Evolutionary conservation across 805 yeast species (phyloP).

Genomic region (Wickerhamiella spandovensis): DNA sequence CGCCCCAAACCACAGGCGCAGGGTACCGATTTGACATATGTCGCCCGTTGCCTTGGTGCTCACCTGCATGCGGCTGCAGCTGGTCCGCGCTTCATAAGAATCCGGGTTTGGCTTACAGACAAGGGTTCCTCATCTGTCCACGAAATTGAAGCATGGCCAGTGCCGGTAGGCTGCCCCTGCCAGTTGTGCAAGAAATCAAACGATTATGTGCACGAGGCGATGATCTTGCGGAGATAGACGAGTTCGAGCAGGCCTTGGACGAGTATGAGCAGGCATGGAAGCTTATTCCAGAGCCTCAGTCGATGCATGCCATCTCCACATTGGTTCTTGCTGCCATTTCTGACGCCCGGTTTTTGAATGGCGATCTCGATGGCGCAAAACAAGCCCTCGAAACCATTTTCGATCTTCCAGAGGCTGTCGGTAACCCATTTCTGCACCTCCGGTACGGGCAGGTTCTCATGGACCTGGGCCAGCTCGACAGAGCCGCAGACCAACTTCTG

Average conservation of each 20-base stretch:
- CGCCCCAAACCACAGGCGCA: neutral
- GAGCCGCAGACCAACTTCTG: neutral
- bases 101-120: neutral
- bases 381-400: neutral
- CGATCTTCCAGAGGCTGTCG: neutral
- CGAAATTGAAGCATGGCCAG: neutral
- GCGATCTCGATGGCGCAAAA: neutral
- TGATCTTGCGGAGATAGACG: neutral
- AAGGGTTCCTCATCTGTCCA: neutral
- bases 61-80: neutral
- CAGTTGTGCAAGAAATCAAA: neutral
- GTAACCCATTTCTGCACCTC: neutral
- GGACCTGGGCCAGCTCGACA: neutral
- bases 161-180: neutral
- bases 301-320: neutral
- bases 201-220: neutral
- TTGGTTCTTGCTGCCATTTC: neutral
- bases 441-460: neutral
- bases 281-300: neutral
- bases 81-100: neutral
- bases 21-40: neutral
- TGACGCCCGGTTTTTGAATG: neutral
- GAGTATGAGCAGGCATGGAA: neutral
- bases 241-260: neutral
- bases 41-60: neutral